Evolutionary conservation across 2,329 filamentous ascomycete species (phyloP), one percentile per base, ranked within the genome.

Genomic region (Ascochyta lentis): DNA sequence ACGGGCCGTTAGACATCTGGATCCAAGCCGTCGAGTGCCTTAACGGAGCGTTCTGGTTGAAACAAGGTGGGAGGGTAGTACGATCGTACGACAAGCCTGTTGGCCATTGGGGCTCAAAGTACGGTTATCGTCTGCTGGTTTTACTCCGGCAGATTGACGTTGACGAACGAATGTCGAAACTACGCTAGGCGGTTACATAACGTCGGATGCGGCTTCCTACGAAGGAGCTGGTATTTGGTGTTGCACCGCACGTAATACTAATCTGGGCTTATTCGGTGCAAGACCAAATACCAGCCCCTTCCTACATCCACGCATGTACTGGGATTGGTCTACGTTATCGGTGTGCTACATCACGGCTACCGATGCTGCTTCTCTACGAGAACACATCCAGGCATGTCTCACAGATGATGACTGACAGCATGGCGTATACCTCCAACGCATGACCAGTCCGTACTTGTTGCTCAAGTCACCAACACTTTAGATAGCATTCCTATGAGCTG

Each of bases 1-100:
- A 53, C 4, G 34, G 13, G 35, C 24, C 31, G 19, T 10, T 56
- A n/a, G 41, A 44, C 13, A 48, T 56, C 29, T 61, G 49, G 49
- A 38, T 56, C 6, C 59, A 59, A n/a, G 43, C 56, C 15, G 44
- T 59, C 6, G 47, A 59, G n/a, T 52, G 48, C 16, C 8, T 58
- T 7, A 61, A 59, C 12, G 53, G 53, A 3, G 23, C 31, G 0
- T 61, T 54, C 29, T 55, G 56, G 53, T 29, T 24, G 44, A 59
- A 54, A 19, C 54, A 46, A 35, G 59, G 49, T 4, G 55, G 49
- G 26, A 22, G 10, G 4, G 41, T 56, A 16, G 34, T 59, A 5
- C 27, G 53, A 31, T 44, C 31, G 15, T 47, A 52, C 31, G 37
- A 49, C 16, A 49, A 53, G 16, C 49, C 49, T 2, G 31, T 49